Evolutionary conservation across 2,329 filamentous ascomycete species (phyloP).

Genomic region (Diplodia scrobiculata): DNA sequence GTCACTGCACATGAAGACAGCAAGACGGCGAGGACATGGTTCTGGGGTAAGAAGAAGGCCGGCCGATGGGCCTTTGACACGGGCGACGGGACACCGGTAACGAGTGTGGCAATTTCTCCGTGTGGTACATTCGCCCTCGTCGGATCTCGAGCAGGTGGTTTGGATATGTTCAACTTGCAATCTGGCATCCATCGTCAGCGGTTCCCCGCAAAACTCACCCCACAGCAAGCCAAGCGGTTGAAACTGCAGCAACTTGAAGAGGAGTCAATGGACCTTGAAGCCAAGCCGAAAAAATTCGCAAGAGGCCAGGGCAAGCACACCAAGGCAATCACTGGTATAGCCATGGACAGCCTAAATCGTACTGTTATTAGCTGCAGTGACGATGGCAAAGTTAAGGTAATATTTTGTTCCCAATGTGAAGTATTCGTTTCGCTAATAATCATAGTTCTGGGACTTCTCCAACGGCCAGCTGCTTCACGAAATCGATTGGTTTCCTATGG

Average conservation of each 20-base stretch:
- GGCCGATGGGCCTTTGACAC: conserved; percentile 92
- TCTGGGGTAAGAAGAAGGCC: conserved; percentile 92
- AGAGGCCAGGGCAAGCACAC: conserved; percentile 71
- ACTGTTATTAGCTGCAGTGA: conserved; percentile 81
- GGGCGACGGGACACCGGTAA: conserved; percentile 77
- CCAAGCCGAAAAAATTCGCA: conserved; percentile 49
- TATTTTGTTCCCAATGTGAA: conserved; percentile 5
- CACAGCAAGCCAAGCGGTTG: conserved; percentile 74
- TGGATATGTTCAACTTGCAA: conserved; percentile 97
- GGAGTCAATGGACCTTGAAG: conserved; percentile 50
- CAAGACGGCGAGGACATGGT: conserved; percentile 87
- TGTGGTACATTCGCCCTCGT: conserved; percentile 94
- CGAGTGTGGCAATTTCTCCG: conserved; percentile 80
- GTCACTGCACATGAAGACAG: conserved; percentile 90
- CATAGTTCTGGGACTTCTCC: conserved; percentile 87
- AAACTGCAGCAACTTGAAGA: conserved; percentile 65
- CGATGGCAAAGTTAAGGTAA: conserved; percentile 82
- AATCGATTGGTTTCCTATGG: conserved; percentile 79
- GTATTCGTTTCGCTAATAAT: conserved; percentile 30
- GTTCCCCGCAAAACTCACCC: conserved; percentile 78
- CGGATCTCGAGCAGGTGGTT: conserved; percentile 76
- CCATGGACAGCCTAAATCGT: conserved; percentile 87
- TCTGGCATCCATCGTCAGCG: conserved; percentile 85
- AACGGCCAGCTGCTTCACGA: conserved; percentile 77
- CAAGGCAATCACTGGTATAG: conserved; percentile 78